phyloP scores from a whole-genome alignment of 2,329 filamentous ascomycete species.

The Exserohilum turcica region DNA sequence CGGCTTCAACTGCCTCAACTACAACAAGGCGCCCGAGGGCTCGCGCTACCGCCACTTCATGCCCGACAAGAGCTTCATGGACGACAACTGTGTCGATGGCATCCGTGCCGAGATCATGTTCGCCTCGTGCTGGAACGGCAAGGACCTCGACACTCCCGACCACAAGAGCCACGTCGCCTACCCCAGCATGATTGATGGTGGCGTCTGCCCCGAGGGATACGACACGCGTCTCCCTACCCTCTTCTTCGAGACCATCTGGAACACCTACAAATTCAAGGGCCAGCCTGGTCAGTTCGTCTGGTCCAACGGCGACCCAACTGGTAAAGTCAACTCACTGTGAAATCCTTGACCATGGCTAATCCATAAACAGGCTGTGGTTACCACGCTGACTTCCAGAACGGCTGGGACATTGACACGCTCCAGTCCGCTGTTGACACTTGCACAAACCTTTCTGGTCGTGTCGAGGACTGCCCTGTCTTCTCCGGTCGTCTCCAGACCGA shows the following conservation, averaged over 20 bases:
- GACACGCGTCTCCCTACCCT: slow-evolving; percentile 62
- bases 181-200: slow-evolving; percentile 59
- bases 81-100: slow-evolving; percentile 80
- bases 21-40: slow-evolving; percentile 66
- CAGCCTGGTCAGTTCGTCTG: slow-evolving; percentile 66
- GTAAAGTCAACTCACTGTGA: slow-evolving; percentile 54
- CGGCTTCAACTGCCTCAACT: slow-evolving; percentile 96
- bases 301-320: slow-evolving; percentile 73
- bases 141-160: slow-evolving; percentile 60
- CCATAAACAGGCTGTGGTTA: slow-evolving; percentile 65
- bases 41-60: slow-evolving; percentile 82
- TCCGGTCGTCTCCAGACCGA: slow-evolving; percentile 60
- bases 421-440: slow-evolving; percentile 73
- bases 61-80: slow-evolving; percentile 78
- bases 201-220: slow-evolving; percentile 60
- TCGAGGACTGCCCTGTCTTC: slow-evolving; percentile 79
- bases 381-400: slow-evolving; percentile 74
- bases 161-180: slow-evolving; percentile 70
- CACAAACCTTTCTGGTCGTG: slow-evolving; percentile 70
- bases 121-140: slow-evolving; percentile 76
- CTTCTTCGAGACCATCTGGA: slow-evolving; percentile 65
- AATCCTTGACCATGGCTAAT: slow-evolving; percentile 17
- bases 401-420: slow-evolving; percentile 70
- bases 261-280: slow-evolving; percentile 58
- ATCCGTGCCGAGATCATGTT: slow-evolving; percentile 74